These are phyloP conservation scores for Pythium dissotocum DNA, from an alignment of 352 stramenopile genomes.

Conservation along the genomic window DNA sequence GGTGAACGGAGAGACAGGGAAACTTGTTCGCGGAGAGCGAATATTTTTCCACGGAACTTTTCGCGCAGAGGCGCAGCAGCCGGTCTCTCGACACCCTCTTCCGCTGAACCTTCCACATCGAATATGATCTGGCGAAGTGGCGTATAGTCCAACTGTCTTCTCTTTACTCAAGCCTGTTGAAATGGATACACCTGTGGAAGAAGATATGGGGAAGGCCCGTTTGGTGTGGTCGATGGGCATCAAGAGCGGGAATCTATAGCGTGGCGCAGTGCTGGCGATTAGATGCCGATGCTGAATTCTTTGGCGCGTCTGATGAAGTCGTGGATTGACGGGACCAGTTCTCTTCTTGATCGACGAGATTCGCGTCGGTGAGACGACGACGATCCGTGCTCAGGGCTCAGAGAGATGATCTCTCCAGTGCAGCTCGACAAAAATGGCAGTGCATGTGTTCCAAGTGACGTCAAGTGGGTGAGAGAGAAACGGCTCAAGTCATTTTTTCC, in stretches of 20 bases:
- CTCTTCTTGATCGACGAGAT: not conserved
- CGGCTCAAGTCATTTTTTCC: not conserved
- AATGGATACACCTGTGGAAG: not conserved
- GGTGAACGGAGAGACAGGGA: not conserved
- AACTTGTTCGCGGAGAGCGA: not conserved
- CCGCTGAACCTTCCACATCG: constrained; percentile 4
- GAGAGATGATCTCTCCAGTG: not conserved
- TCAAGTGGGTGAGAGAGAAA: constrained; percentile 12
- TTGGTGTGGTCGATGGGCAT: not conserved
- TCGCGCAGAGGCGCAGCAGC: constrained; percentile 5
- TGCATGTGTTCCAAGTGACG: not conserved
- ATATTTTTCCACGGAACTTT: constrained; percentile 24
- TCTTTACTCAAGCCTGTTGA: not conserved
- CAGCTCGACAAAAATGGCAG: not conserved
- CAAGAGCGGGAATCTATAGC: constrained; percentile 4
- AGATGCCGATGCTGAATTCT: not conserved
- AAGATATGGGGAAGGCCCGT: not conserved
- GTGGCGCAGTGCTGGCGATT: not conserved
- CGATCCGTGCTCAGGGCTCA: not conserved
- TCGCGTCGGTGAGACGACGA: constrained; percentile 2
- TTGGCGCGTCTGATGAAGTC: constrained; percentile 5
- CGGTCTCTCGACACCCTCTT: constrained; percentile 5
- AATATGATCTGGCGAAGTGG: constrained; percentile 8
- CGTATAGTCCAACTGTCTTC: not conserved
- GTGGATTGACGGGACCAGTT: constrained; percentile 3